Percentiles rank a stretch among this genome's conserved stretches.
Conservation (phyloP, 176 grass and related monocot species). For the Microstegium vimineum region DNA sequence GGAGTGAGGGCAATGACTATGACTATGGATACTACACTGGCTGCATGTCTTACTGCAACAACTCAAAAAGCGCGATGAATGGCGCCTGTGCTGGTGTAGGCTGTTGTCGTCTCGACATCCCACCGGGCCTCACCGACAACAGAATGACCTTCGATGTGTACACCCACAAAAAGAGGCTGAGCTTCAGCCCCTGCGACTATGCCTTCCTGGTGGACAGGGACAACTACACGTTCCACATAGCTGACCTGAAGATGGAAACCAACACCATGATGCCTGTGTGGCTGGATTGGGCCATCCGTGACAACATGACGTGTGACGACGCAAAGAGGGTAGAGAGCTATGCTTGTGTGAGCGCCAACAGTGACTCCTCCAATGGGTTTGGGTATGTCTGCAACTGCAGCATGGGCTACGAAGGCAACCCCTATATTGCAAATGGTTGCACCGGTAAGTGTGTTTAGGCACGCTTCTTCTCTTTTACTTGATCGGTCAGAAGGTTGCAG, state of each 20-base stretch:
- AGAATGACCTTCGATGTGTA: neutral
- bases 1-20: neutral
- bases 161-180: accelerated
- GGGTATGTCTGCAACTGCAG: slow-evolving; percentile 21
- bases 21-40: neutral
- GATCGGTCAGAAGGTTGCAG: neutral
- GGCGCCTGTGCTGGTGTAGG: neutral
- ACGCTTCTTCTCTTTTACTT: no score
- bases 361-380: neutral
- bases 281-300: slow-evolving; percentile 19
- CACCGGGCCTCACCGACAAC: neutral
- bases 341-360: slow-evolving; percentile 13
- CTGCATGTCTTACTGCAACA: slow-evolving; percentile 17
- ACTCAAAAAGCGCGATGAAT: neutral
- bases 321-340: neutral
- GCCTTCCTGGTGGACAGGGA: slow-evolving; percentile 17
- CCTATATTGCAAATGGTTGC: neutral
- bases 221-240: neutral
- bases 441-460: neutral
- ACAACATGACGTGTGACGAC: neutral
- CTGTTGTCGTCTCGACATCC: slow-evolving; percentile 6
- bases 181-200: slow-evolving; percentile 8
- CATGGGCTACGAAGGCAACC: slow-evolving; percentile 12
- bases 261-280: neutral
- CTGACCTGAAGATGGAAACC: neutral